A percentile compares a stretch with the other conserved stretches of the same genome.
Evolutionary conservation across 108 stramenopile genomes (phyloP).

Genomic region (Bacterosira constricta): DNA sequence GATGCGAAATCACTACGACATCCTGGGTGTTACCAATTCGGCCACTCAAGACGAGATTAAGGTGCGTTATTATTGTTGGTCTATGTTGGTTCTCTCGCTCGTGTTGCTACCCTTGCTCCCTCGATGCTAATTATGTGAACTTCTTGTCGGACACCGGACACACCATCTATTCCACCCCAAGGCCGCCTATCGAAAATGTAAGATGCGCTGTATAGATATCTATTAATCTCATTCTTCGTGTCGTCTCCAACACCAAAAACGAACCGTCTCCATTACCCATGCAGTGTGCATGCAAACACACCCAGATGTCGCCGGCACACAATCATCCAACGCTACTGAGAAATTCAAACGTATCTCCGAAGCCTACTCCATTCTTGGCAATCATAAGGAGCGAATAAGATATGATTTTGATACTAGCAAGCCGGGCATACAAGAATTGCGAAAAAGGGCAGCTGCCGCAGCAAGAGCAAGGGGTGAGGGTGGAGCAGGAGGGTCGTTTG

Average conservation of each 20-base stretch:
- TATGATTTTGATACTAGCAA: conserved; percentile 62
- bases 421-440: conserved; percentile 13
- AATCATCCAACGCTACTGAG: conserved; percentile 46
- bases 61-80: background rate
- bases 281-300: conserved; percentile 85
- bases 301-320: conserved; percentile 77
- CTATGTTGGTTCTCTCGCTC: background rate
- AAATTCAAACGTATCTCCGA: conserved; percentile 79
- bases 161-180: too few relatives aligned
- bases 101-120: too few relatives aligned
- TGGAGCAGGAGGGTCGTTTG: conserved; percentile 28
- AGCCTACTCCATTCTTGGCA: conserved; percentile 70
- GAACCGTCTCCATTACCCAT: too few relatives aligned
- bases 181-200: conserved; percentile 83
- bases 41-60: conserved; percentile 86
- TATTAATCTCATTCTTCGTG: too few relatives aligned
- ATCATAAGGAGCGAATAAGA: conserved; percentile 46
- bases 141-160: too few relatives aligned
- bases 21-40: conserved; percentile 68
- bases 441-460: background rate
- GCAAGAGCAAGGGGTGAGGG: conserved; percentile 18
- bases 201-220: too few relatives aligned
- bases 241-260: background rate
- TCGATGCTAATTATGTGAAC: too few relatives aligned
- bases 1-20: conserved; percentile 74